Base-by-base conservation (phyloP, 257 asterid genomes). In the Solanum verrucosum region DNA sequence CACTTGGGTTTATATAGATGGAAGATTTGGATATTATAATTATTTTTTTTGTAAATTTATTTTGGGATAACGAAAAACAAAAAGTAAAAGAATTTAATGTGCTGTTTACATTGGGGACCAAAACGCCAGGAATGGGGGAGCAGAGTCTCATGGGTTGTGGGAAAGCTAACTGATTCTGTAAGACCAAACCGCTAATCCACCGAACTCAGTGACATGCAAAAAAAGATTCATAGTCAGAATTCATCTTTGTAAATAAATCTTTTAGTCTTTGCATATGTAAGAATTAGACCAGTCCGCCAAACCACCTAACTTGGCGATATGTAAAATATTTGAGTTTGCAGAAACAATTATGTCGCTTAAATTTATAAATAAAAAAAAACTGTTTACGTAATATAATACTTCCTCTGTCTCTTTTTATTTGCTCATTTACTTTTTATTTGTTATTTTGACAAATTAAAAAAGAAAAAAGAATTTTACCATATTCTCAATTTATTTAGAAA, bases 1-100 rank as follows among this genome's bases (percentile, higher is more conserved):
- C 82, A 83, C 86, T 52, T 87, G 78, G 15, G 49, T 37, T 87
- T 87, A 75, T 35, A 87, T 87, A 87, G 86, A 71, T 46, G 85
- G 68, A 81, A 16, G 23, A 15, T 8, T 44, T 81, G 67, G 18
- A 81, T 79, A 44, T 15, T 25, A 6, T 3, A 1, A n/a, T 77
- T 6, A 13, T 2, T 13, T 77, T 40, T 23, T 77, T 9, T 0
- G 20, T 21, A 14, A 16, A 71, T 2, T 37, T n/a, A 27, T 81
- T 81, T 46, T 27, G 18, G 40, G 85, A 81, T 81, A 81, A 27
- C 6, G 3, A 27, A 25, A 42, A 27, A 6, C 14, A 7, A 42
- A 27, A 6, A 33, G 38, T 33, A 23, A 44, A 79, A 27, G 5
- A 46, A 81, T 27, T 81, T 81, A 81, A 27, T 34, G 38, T n/a